Conservation (phyloP, 257 asterid species). For the Solanum infundibuliforme region DNA sequence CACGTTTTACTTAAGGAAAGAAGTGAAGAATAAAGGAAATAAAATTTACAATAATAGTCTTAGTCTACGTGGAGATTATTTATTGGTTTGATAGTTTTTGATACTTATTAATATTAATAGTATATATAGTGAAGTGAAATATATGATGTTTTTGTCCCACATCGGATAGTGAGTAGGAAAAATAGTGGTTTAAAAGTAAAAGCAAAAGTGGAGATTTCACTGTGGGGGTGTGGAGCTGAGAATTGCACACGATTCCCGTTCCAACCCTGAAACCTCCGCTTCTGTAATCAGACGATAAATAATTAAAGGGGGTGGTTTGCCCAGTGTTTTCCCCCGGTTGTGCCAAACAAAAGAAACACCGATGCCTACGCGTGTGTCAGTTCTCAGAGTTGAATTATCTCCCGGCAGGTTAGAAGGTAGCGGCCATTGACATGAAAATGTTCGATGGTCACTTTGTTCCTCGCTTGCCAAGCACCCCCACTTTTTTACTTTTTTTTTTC, state of each 20-base stretch:
- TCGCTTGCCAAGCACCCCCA: not conserved
- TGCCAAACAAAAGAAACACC: not conserved
- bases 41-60: too few relatives aligned
- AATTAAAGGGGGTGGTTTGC: not conserved
- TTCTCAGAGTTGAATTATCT: not conserved
- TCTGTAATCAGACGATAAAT: not conserved
- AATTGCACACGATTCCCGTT: not conserved
- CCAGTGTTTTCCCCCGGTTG: not conserved
- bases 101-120: too few relatives aligned
- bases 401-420: not conserved
- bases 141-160: not conserved
- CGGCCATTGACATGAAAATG: not conserved
- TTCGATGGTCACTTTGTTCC: not conserved
- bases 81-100: too few relatives aligned
- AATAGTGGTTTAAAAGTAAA: not conserved
- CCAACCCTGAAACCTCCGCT: not conserved
- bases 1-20: too few relatives aligned
- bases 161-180: not conserved
- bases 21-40: too few relatives aligned
- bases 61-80: too few relatives aligned
- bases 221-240: not conserved
- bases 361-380: not conserved
- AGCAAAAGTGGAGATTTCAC: not conserved
- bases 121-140: too few relatives aligned
- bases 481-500: too few relatives aligned